phyloP scores from a whole-genome alignment of 1,284 basidiomycete species.

The Albatrellus sp. region DNA sequence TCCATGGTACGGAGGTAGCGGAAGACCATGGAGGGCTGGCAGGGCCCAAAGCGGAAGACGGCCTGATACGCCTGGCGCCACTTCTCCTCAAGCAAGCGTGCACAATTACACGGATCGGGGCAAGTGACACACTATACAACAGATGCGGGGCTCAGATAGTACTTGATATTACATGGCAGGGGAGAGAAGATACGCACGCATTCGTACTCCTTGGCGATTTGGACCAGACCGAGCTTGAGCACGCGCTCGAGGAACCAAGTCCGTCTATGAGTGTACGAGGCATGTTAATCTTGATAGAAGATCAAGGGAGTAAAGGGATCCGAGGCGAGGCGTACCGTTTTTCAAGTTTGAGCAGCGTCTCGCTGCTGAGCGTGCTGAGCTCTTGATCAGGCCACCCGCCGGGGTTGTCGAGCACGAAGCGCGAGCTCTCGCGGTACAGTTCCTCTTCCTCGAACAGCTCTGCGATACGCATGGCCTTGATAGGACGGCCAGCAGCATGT shows the following conservation, averaged over 20 bases:
- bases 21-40: conserved; percentile 84
- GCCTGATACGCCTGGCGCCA: conserved; percentile 83
- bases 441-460: conserved; percentile 81
- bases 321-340: conserved; percentile 42
- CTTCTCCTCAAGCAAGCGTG: conserved; percentile 84
- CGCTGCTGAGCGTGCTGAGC: conserved; percentile 63
- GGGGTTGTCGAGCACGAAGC: conserved; percentile 85
- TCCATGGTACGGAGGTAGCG: conserved; percentile 75
- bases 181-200: conserved; percentile 39
- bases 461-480: conserved; percentile 84
- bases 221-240: conserved; percentile 79
- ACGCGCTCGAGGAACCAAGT: conserved; percentile 93
- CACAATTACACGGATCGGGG: conserved; percentile 70
- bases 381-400: conserved; percentile 78
- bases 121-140: conserved; percentile 62
- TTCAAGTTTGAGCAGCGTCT: conserved; percentile 79
- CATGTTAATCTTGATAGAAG: neutral
- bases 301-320: neutral
- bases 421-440: conserved; percentile 77
- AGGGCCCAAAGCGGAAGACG: conserved; percentile 80
- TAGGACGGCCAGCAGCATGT: conserved; percentile 81
- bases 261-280: conserved; percentile 32
- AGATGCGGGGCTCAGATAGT: conserved; percentile 7
- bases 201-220: conserved; percentile 83
- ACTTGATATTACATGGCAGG: neutral